A percentile compares a stretch with the other conserved stretches of the same genome.
These are phyloP conservation scores for Phytophthora litchii DNA, from an alignment of 352 stramenopile genomes.

Conservation along the genomic window DNA sequence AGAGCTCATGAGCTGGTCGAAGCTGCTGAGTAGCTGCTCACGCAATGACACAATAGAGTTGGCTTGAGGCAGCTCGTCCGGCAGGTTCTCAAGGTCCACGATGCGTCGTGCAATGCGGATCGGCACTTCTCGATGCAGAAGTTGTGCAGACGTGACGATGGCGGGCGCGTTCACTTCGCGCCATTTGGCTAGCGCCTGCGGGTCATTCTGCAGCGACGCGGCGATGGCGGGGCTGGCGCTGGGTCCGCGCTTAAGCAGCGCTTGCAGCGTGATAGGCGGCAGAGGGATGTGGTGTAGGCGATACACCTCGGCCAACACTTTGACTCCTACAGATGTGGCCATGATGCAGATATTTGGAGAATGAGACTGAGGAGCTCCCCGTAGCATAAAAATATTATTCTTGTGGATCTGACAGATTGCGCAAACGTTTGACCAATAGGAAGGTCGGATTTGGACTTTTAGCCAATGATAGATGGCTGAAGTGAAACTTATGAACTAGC, in stretches of 20 bases:
- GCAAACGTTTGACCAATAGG: constrained; percentile 45
- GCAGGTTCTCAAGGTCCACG: constrained; percentile 84
- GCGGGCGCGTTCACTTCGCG: constrained; percentile 66
- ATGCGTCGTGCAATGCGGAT: constrained; percentile 83
- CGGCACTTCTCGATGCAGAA: constrained; percentile 78
- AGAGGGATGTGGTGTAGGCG: constrained; percentile 83
- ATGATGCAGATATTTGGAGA: constrained; percentile 24
- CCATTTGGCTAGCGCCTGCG: constrained; percentile 57
- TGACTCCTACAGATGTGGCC: constrained; percentile 50
- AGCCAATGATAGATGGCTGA: constrained; percentile 5
- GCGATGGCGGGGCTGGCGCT: constrained; percentile 49
- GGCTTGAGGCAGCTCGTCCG: constrained; percentile 64
- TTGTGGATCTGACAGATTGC: constrained; percentile 42
- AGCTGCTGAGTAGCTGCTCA: constrained; percentile 68
- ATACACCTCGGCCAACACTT: constrained; percentile 83
- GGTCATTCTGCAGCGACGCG: constrained; percentile 58
- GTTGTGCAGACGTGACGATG: constrained; percentile 81
- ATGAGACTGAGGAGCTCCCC: constrained; percentile 6
- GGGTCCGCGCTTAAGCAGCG: constrained; percentile 72
- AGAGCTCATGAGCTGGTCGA: constrained; percentile 72
- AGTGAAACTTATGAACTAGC: background rate
- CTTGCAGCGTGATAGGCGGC: constrained; percentile 80
- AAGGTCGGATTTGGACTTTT: background rate
- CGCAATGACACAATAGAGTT: constrained; percentile 67
- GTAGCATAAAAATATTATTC: constrained; percentile 14